Base-by-base conservation (phyloP, 345 rosid genomes). In the Erysimum cheiranthoides region DNA sequence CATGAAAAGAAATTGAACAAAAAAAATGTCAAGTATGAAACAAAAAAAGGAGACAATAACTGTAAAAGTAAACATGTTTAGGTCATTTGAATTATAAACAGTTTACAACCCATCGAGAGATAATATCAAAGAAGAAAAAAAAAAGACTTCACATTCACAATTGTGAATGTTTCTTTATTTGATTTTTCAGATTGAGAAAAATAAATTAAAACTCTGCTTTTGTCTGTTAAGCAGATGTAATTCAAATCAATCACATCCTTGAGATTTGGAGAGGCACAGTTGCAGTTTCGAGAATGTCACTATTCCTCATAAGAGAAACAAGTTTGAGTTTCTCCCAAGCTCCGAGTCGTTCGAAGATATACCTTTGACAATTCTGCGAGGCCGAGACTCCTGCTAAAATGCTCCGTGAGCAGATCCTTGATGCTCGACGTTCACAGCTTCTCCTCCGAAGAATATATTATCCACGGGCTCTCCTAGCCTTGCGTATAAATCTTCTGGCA, bases 401-500 rank as follows among this genome's bases (percentile, higher is more conserved):
- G 97, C 97, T 74, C 97, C 96, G 0, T 92, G 96, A 52, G 88
- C 97, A 0, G 96, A 92, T 36, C 97, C 97, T 76, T 87, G 92
- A 75, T 88, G 92, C 4, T 92, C 96, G 66, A 87, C 72, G 76
- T 91, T 90, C 46, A 88, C 88, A 4, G 93, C 97, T 83, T 92
- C 97, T 71, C 97, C 97, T 73, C 91, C 96, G 6, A 92, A 92
- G 82, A 92, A 92, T 16, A 90, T 77, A 56, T 86, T 92, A 28
- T 89, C 93, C 9, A 90, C 65, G 0, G 93, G 91, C 51, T 84
- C 85, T 43, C 91, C 84, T 46, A 92, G 89, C 77, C 90, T 88
- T 5, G 86, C 85, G 6, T 90, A 92, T 7, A 85, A 17, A 82
- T 90, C 97, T 21, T 38, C 85, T 0, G 90, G 86, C 86, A 85